A percentile compares a stretch with the other conserved stretches of the same genome.
These are phyloP conservation scores for Linum trigynum DNA, from an alignment of 345 rosid genomes.

Conservation along the genomic window DNA sequence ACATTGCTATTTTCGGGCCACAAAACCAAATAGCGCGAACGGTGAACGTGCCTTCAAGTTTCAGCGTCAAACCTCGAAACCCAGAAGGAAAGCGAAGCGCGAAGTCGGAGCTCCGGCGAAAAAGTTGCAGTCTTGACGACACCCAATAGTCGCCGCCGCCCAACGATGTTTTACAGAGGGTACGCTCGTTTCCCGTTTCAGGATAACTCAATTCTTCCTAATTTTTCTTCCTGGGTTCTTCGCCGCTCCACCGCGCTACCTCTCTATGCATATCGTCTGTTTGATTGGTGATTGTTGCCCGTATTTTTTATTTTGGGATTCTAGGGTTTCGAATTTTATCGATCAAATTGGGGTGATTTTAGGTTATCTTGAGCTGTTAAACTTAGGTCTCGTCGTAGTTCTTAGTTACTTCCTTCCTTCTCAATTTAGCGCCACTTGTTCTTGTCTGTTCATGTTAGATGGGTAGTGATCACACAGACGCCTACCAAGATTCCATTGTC, in stretches of 20 bases:
- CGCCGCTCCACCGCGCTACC: background rate
- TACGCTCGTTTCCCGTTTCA: background rate
- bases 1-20: too few species aligned
- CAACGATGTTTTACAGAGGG: background rate
- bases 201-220: too few species aligned
- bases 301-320: background rate
- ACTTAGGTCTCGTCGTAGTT: background rate
- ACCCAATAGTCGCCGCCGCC: background rate
- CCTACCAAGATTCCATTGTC: background rate
- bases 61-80: background rate
- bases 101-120: background rate
- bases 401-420: background rate
- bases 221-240: background rate
- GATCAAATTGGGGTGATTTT: background rate
- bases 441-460: background rate
- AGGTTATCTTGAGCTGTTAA: background rate
- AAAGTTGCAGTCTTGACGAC: background rate
- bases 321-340: background rate
- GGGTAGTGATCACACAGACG: background rate
- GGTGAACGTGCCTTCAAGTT: background rate
- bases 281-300: background rate
- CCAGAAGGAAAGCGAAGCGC: background rate
- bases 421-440: too few species aligned
- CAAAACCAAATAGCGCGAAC: background rate
- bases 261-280: too few species aligned